Percentiles rank a stretch among this genome's conserved stretches.
These are phyloP conservation scores for Gracilaria caudata DNA, from an alignment of 23 red algal genomes.

Conservation along the genomic window DNA sequence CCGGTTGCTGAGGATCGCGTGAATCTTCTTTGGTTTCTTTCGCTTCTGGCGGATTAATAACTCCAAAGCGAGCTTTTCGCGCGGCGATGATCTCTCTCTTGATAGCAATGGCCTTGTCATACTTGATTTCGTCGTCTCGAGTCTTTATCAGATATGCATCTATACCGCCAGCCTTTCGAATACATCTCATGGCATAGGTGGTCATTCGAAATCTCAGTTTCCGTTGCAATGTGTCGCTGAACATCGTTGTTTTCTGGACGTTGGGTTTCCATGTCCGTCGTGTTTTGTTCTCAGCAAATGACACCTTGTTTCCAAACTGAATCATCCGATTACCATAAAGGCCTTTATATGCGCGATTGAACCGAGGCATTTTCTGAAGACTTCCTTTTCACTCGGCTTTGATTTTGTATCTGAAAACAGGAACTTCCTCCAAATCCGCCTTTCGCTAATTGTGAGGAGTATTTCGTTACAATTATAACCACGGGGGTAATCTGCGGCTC, in stretches of 20 bases:
- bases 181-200: constrained; percentile 66
- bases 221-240: constrained; percentile 72
- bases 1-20: neutral
- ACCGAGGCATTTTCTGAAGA: constrained; percentile 38
- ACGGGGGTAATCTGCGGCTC: no score
- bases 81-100: constrained; percentile 67
- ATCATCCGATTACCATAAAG: constrained; percentile 77
- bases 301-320: constrained; percentile 77
- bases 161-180: constrained; percentile 85
- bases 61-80: constrained; percentile 17
- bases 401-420: neutral
- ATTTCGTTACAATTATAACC: no score
- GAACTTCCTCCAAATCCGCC: no score
- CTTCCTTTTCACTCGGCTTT: neutral
- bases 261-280: constrained; percentile 89
- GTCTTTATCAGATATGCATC: constrained; percentile 88
- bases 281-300: constrained; percentile 88
- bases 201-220: constrained; percentile 76
- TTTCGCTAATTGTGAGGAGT: no score
- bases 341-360: constrained; percentile 72
- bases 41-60: neutral
- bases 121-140: constrained; percentile 70
- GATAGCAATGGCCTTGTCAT: constrained; percentile 59
- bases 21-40: neutral
- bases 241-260: constrained; percentile 74